Evolutionary conservation across 2,329 filamentous ascomycete species (phyloP), one percentile per base, ranked within the genome.

Genomic region (Cercospora citrullina): DNA sequence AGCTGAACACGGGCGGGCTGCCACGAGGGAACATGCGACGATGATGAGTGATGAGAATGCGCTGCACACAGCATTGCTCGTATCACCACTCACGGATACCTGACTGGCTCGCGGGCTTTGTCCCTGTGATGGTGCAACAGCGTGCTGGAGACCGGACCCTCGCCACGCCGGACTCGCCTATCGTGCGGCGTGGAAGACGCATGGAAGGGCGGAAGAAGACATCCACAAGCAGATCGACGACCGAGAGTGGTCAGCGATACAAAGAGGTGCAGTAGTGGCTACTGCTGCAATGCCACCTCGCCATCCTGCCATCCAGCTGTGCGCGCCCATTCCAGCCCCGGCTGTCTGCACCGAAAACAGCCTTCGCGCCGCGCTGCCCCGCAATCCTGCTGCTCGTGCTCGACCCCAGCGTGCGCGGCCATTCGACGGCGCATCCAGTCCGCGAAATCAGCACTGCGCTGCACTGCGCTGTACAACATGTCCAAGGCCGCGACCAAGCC

Each of bases 371-470:
- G 53, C 12, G 53, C 53, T 58, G 53, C 53, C 53, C 53, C 53
- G 53, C 53, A 57, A 57, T 57, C 53, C 53, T 57, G 53, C 53
- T 57, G 53, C 53, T 58, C 53, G 53, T 16, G 53, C 53, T 3
- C 21, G 18, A 6, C n/a, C n/a, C 53, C 18, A 9, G 14, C 23
- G 53, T 5, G 28, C 53, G 23, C 53, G 26, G 3, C 14, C 53
- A 23, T 57, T 18, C 53, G 53, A 31, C 53, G 48, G 21, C 26
- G 48, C 48, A 2, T 7, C 21, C 8, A 21, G 18, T 12, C 2
- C 48, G 48, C 48, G 18, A 28, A 14, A 28, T 23, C 26, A 53
- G 48, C 21, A 53, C 51, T 23, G 51, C 51, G 12, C 51, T 55
- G 51, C 33, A 36, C 33, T 5, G 33, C 33, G 12, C 14, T 16